phyloP scores from a whole-genome alignment of 2,329 filamentous ascomycete genomes.

The Exophiala bonariae region DNA sequence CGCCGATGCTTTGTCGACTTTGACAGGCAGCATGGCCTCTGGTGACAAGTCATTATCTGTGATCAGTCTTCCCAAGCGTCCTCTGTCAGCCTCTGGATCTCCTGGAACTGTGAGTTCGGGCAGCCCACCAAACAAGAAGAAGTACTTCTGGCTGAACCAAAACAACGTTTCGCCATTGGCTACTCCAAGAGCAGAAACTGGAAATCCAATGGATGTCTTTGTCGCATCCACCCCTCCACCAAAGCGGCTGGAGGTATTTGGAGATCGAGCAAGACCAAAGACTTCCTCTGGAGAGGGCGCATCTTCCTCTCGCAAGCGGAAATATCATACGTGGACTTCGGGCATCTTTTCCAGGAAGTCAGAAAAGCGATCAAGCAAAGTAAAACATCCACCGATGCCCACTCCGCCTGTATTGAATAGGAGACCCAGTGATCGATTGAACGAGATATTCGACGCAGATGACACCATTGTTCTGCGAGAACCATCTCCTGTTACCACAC shows the following conservation, averaged over 20 bases:
- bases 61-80: slow-evolving; percentile 36
- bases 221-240: slow-evolving; percentile 4
- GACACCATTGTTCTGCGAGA: slow-evolving; percentile 49
- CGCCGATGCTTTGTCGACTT: slow-evolving; percentile 36
- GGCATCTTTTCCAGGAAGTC: slow-evolving; percentile 52
- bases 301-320: slow-evolving; percentile 63
- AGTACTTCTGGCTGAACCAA: slow-evolving; percentile 31
- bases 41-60: slow-evolving; percentile 27
- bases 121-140: slow-evolving; percentile 30
- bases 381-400: slow-evolving; percentile 40
- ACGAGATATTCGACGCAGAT: slow-evolving; percentile 51
- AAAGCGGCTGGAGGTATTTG: background rate
- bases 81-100: slow-evolving; percentile 40
- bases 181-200: slow-evolving; percentile 31
- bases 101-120: slow-evolving; percentile 23
- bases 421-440: slow-evolving; percentile 39
- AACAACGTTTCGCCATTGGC: slow-evolving; percentile 33
- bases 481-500: slow-evolving; percentile 29
- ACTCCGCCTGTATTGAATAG: slow-evolving; percentile 45
- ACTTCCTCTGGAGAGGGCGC: slow-evolving; percentile 34
- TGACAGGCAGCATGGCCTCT: slow-evolving; percentile 29
- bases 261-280: slow-evolving; percentile 26
- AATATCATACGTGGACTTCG: slow-evolving; percentile 66
- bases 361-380: slow-evolving; percentile 46
- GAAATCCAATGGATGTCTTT: slow-evolving; percentile 22